phyloP scores from a whole-genome alignment of 1,139 yeast species.

The Blastobotrys proliferans region DNA sequence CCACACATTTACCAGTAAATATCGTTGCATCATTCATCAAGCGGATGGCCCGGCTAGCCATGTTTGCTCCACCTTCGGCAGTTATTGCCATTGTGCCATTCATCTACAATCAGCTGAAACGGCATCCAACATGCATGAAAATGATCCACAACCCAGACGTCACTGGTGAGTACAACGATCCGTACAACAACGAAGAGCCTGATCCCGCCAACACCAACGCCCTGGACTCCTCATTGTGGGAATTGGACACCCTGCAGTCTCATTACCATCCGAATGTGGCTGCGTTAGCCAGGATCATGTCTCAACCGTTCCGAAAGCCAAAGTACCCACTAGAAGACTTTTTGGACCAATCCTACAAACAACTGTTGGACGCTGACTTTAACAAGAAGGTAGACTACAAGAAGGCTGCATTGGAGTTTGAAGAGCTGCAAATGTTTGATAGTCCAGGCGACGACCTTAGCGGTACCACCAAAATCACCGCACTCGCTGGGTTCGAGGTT shows the following conservation, averaged over 20 bases:
- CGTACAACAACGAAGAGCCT: slow-evolving; percentile 56
- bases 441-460: slow-evolving; percentile 15
- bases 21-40: slow-evolving; percentile 89
- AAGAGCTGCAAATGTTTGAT: slow-evolving; percentile 45
- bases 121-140: slow-evolving; percentile 92
- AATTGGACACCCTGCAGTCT: slow-evolving; percentile 69
- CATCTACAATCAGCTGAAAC: slow-evolving; percentile 78
- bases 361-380: slow-evolving; percentile 71
- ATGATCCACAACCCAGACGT: slow-evolving; percentile 59
- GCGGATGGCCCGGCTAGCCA: slow-evolving; percentile 65
- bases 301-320: slow-evolving; percentile 86
- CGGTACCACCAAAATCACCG: too few relatives aligned
- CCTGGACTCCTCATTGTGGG: slow-evolving; percentile 87
- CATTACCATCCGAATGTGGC: slow-evolving; percentile 97
- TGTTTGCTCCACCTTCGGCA: slow-evolving; percentile 87
- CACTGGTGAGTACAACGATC: slow-evolving; percentile 48
- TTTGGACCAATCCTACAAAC: slow-evolving; percentile 81
- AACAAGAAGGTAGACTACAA: slow-evolving; percentile 58
- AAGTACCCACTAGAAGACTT: slow-evolving; percentile 90
- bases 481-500: too few relatives aligned
- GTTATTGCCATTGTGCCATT: slow-evolving; percentile 86
- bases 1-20: slow-evolving; percentile 81
- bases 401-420: slow-evolving; percentile 78
- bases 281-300: slow-evolving; percentile 79
- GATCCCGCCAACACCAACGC: slow-evolving; percentile 83